A percentile compares a stretch with the other conserved stretches of the same genome.
These are phyloP conservation scores for Luzula sylvatica DNA, from an alignment of 176 grass and related monocot genomes.

Conservation along the genomic window DNA sequence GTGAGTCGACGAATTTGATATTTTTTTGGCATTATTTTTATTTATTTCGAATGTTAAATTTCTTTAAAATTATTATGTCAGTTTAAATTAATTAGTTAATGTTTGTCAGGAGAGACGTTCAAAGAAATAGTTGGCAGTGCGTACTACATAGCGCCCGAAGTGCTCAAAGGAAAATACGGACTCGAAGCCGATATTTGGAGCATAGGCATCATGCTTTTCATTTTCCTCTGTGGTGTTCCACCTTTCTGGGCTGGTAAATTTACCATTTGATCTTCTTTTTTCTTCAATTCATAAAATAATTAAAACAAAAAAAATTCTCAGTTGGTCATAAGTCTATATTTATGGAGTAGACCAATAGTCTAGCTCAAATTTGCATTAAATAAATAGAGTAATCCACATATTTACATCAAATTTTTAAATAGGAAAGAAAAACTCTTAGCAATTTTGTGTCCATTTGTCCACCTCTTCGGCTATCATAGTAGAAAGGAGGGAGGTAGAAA, in stretches of 20 bases:
- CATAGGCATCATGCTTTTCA: constrained; percentile 81
- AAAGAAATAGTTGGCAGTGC: constrained; percentile 71
- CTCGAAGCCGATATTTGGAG: constrained; percentile 73
- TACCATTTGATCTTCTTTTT: constrained; percentile 1
- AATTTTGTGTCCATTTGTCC: too few species aligned
- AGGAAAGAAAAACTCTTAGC: too few species aligned
- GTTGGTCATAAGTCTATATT: too few species aligned
- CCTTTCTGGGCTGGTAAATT: constrained; percentile 57
- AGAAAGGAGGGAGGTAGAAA: too few species aligned
- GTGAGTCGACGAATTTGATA: neutral
- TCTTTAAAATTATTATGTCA: neutral
- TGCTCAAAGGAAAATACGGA: constrained; percentile 61
- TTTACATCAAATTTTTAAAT: too few species aligned
- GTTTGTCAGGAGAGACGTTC: constrained; percentile 40
- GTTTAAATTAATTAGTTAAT: neutral
- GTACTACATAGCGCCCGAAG: constrained; percentile 77
- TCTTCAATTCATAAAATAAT: constrained; percentile 76
- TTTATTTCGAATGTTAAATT: neutral
- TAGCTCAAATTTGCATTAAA: too few species aligned
- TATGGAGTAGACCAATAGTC: too few species aligned
- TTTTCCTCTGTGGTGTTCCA: constrained; percentile 68
- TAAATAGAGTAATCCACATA: too few species aligned
- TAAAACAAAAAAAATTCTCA: too few species aligned
- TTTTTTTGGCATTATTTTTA: constrained; percentile 1
- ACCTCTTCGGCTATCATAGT: too few species aligned